A percentile compares a stretch with the other conserved stretches of the same genome.
Conservation (phyloP, 805 yeast species). For the Wickerhamomyces bisporus region DNA sequence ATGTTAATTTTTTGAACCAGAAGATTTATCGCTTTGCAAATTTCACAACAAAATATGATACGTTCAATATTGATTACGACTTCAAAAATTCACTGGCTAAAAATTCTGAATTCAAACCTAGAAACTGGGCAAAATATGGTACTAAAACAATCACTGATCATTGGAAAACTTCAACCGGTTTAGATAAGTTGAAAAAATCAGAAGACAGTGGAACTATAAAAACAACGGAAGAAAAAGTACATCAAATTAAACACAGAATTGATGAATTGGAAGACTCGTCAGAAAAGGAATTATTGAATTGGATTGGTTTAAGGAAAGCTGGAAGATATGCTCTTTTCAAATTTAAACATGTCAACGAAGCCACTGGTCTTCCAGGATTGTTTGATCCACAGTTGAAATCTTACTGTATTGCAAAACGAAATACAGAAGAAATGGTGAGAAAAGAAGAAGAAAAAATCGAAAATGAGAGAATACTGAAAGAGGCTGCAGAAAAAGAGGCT, state of each 20-base stretch:
- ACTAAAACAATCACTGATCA: slow-evolving; percentile 23
- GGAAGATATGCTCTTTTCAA: slow-evolving; percentile 32
- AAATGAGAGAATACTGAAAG: background rate
- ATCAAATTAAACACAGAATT: background rate
- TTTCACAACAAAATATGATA: slow-evolving; percentile 1
- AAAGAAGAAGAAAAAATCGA: slow-evolving; percentile 7
- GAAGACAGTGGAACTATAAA: slow-evolving; percentile 2
- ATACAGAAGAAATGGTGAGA: slow-evolving; percentile 12
- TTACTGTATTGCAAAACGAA: slow-evolving; percentile 11
- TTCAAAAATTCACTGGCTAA: slow-evolving; percentile 3
- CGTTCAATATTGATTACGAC: slow-evolving; percentile 3
- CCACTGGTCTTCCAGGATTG: slow-evolving; percentile 34
- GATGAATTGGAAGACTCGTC: background rate
- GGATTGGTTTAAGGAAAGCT: slow-evolving; percentile 41
- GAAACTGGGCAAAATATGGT: slow-evolving; percentile 21
- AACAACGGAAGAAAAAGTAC: background rate
- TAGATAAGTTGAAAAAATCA: slow-evolving; percentile 25
- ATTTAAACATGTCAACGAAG: slow-evolving; percentile 31
- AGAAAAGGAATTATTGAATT: slow-evolving; percentile 23
- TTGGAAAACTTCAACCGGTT: slow-evolving; percentile 38
- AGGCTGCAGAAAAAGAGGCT: slow-evolving; percentile 9
- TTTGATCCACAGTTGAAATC: slow-evolving; percentile 25
- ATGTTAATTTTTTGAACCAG: slow-evolving; percentile 5
- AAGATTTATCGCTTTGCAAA: slow-evolving; percentile 8
- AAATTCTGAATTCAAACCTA: slow-evolving; percentile 6